These are phyloP conservation scores for Fusarium pseudoanthophilum DNA, from an alignment of 2,329 filamentous ascomycete species.

Conservation along the genomic window DNA sequence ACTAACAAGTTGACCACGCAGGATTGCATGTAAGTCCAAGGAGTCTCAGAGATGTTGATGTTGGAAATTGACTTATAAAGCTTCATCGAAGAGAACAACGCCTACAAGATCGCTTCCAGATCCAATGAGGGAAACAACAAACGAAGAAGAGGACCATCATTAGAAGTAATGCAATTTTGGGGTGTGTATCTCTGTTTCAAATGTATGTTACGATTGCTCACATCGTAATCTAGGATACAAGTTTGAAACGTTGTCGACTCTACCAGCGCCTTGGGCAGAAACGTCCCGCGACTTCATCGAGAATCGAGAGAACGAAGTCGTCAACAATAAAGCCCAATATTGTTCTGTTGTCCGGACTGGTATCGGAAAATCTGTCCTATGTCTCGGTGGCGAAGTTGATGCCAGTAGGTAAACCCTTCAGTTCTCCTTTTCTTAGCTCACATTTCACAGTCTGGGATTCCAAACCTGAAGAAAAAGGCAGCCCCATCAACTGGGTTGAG, in stretches of 20 bases:
- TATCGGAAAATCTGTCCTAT: constrained; percentile 77
- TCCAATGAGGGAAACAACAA: constrained; percentile 60
- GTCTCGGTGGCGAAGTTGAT: constrained; percentile 95
- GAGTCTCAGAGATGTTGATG: neutral
- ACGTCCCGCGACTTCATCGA: constrained; percentile 83
- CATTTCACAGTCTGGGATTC: constrained; percentile 76
- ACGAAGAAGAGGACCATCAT: constrained; percentile 59
- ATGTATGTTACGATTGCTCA: neutral
- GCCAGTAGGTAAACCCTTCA: constrained; percentile 66
- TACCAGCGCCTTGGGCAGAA: constrained; percentile 79
- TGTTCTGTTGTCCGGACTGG: constrained; percentile 93
- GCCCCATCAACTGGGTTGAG: constrained; percentile 91
- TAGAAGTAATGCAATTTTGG: constrained; percentile 93
- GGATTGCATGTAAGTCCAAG: constrained; percentile 63
- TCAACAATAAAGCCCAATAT: constrained; percentile 94
- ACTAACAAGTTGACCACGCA: constrained; percentile 45
- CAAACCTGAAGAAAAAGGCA: constrained; percentile 73
- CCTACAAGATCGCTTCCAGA: constrained; percentile 73
- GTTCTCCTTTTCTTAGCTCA: neutral
- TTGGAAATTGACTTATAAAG: constrained; percentile 55
- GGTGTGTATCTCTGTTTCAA: constrained; percentile 59
- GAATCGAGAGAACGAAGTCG: constrained; percentile 72
- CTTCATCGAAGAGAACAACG: constrained; percentile 92
- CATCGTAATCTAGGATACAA: constrained; percentile 78
- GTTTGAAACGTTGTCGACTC: constrained; percentile 86